Evolutionary conservation across 2,329 filamentous ascomycete genomes (phyloP), one percentile per base, ranked within the genome.

Genomic region (Epichloe elymi): DNA sequence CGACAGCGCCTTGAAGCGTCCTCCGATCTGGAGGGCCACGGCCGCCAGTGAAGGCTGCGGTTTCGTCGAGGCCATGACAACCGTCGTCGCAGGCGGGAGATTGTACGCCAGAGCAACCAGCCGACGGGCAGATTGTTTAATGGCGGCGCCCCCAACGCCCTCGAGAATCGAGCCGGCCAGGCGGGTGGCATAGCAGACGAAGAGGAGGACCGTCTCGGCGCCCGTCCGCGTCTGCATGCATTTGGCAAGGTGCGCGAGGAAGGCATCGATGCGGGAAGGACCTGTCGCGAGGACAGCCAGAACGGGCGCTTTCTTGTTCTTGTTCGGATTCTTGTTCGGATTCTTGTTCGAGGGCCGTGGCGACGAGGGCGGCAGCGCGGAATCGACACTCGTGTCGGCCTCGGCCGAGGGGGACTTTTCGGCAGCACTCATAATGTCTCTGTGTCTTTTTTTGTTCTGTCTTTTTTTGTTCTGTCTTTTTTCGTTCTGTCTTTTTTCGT

Each of bases 191-290:
- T 90, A 91, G 69, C 82, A 80, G 55, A 83, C 64, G 57, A 84
- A 79, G 55, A 83, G 76, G 59, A 90, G 79, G 55, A 82, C 72
- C 46, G 78, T 76, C 68, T 89, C 86, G 64, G 84, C 80, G 61
- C 85, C 85, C 37, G 75, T 67, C 43, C 85, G 80, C 10, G 83
- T 85, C 56, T 80, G 76, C 58, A 88, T 72, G 62, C 85, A 79
- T 57, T 80, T 80, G 61, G 75, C 69, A 46, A 82, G 71, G 64
- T 75, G 74, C 26, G 71, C 63, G 55, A 83, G 65, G 62, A 80
- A 76, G 63, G 67, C 70, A 61, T 82, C 78, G 58, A 71, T 37
- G 59, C 55, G 56, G 38, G 55, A 54, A 19, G 62, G 59, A 11
- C 52, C 55, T n/a, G 56, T 55, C 26, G 53, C 50, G 30, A 59